phyloP scores from a whole-genome alignment of 2,329 filamentous ascomycete genomes.

The Colletotrichum lupini region DNA sequence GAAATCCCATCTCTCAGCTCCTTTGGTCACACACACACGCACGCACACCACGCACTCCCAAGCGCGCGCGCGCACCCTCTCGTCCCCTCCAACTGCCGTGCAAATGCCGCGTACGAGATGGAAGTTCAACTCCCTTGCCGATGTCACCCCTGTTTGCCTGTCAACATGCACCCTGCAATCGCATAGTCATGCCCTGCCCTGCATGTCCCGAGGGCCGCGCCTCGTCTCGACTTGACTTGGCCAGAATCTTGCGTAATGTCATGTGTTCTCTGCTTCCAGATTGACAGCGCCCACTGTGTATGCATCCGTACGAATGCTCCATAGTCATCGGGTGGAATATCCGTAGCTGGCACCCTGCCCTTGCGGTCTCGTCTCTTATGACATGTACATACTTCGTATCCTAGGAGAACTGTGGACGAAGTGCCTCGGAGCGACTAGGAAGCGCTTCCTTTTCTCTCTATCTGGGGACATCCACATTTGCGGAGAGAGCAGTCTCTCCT shows the following conservation, averaged over 20 bases:
- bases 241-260: slow-evolving; percentile 3
- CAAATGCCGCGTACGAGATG: neutral
- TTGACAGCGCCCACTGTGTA: too few relatives aligned
- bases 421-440: neutral
- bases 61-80: too few relatives aligned
- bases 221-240: slow-evolving; percentile 4
- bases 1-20: neutral
- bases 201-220: neutral
- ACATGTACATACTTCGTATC: neutral
- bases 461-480: slow-evolving; percentile 11
- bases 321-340: neutral
- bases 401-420: neutral
- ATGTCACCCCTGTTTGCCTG: slow-evolving; percentile 9
- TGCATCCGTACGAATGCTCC: neutral
- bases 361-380: neutral
- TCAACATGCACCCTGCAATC: neutral
- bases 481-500: neutral
- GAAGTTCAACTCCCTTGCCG: neutral
- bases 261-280: neutral
- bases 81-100: slow-evolving; percentile 4
- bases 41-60: neutral
- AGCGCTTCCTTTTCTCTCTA: slow-evolving; percentile 4
- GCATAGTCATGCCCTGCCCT: slow-evolving; percentile 8
- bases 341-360: neutral
- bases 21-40: neutral